Base-by-base conservation (phyloP, 2,329 filamentous ascomycete species). In the Samsoniella hepiali region DNA sequence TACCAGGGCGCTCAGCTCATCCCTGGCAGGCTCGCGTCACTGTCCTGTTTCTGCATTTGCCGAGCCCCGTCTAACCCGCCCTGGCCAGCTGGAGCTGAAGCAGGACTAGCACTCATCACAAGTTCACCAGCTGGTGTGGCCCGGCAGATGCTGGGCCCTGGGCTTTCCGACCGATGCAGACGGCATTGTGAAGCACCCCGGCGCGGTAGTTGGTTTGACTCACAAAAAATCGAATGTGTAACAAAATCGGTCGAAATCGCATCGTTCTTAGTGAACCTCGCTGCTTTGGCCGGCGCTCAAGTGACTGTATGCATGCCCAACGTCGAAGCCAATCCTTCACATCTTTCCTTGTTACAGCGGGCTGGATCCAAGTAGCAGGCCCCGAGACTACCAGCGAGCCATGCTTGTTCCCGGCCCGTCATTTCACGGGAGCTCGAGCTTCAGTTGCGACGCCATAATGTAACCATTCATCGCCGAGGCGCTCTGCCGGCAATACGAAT, bases 391-490 rank as follows among this genome's bases (percentile, higher is more conserved):
- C 50, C 5, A 31, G 34, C 34, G 45, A 38, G 22, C 34, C 57
- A 22, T n/a, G 22, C 8, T 50, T 32, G 31, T 38, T 29, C 29
- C 22, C 44, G 6, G 3, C 27, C 40, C 29, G 40, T 36, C 57
- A 31, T 15, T 22, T 10, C 7, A 11, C 49, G 40, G 44, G 44
- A 47, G 56, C 32, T 57, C 29, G 29, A 32, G 22, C 44, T 40
- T 13, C 32, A 36, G 13, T 32, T 50, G 44, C 56, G 31, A 32
- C 45, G 58, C 50, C 49, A 38, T 54, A 49, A 62, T 62, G 59
- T 62, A 62, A 62, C 59, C 49, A 53, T 62, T 62, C 59, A 62
- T 62, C 59, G 59, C 59, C 59, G 50, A 38, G 50, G 50, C 50
- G 50, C 59, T 38, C n/a, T 47, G 34, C 59, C 50, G 42, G 50